Evolutionary conservation across 2,329 filamentous ascomycete genomes (phyloP).

Genomic region (Xylaria sp.): DNA sequence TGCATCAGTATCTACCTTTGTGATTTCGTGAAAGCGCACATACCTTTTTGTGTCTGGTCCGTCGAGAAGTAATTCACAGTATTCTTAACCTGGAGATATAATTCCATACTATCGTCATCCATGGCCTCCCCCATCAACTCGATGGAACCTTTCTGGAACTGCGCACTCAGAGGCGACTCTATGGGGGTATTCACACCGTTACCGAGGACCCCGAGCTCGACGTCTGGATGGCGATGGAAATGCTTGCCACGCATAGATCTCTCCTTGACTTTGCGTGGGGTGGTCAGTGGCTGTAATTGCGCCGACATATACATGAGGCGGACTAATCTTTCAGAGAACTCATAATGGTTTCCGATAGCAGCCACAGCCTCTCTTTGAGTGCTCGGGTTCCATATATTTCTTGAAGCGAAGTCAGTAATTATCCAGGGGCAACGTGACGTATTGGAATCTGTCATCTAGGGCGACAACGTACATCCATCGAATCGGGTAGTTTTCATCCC

Average conservation of each 20-base stretch:
- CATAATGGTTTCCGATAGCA: conserved; percentile 69
- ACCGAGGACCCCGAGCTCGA: conserved; percentile 40
- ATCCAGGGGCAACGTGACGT: background rate
- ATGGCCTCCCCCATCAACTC: conserved; percentile 23
- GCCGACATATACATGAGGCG: conserved; percentile 63
- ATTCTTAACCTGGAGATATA: conserved; percentile 69
- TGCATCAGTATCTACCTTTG: conserved; percentile 37
- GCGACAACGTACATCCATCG: conserved; percentile 74
- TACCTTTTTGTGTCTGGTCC: conserved; percentile 74
- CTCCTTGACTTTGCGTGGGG: conserved; percentile 31
- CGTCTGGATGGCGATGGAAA: conserved; percentile 36
- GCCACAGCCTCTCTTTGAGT: conserved; percentile 66
- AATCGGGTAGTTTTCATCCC: conserved; percentile 59
- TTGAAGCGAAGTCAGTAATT: conserved; percentile 46
- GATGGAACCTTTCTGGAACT: conserved; percentile 21
- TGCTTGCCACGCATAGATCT: conserved; percentile 32
- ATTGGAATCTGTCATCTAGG: background rate
- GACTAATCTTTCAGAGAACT: conserved; percentile 73
- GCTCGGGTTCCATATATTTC: conserved; percentile 77
- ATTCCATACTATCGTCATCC: conserved; percentile 47
- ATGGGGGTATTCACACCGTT: conserved; percentile 23
- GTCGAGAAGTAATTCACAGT: conserved; percentile 82
- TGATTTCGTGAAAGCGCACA: conserved; percentile 38
- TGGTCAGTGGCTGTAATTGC: conserved; percentile 27
- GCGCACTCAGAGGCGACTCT: conserved; percentile 26